A percentile compares a stretch with the other conserved stretches of the same genome.
These are phyloP conservation scores for Penicillium nordicum DNA, from an alignment of 2,329 filamentous ascomycete species.

Conservation along the genomic window DNA sequence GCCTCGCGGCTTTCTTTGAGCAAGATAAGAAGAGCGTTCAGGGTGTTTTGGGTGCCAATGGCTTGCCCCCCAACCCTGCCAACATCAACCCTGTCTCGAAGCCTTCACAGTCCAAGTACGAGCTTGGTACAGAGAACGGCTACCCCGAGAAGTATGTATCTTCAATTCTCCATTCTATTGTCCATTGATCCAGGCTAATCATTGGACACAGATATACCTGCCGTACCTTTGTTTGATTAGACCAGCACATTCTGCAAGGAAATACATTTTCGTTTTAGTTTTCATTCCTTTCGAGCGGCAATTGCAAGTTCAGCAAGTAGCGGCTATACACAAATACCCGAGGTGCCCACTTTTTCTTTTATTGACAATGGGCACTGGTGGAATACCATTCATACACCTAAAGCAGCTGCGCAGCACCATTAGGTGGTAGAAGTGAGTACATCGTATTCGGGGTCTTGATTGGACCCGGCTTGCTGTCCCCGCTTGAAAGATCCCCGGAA, in stretches of 20 bases:
- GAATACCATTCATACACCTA: neutral
- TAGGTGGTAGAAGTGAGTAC: neutral
- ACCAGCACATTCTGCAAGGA: constrained; percentile 6
- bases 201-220: constrained; percentile 41
- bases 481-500: neutral
- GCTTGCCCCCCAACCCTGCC: constrained; percentile 81
- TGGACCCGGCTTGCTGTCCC: neutral
- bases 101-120: constrained; percentile 53
- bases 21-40: constrained; percentile 55
- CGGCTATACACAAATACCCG: neutral
- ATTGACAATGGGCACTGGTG: neutral
- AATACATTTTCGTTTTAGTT: neutral
- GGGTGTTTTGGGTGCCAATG: constrained; percentile 67
- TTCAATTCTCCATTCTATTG: neutral
- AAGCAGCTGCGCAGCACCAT: neutral
- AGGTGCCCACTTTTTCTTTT: neutral
- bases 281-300: neutral
- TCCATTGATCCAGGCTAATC: constrained; percentile 13
- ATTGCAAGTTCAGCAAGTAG: neutral
- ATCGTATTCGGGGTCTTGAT: neutral
- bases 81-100: constrained; percentile 53
- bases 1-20: constrained; percentile 71
- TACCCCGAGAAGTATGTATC: constrained; percentile 66
- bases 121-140: constrained; percentile 62
- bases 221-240: constrained; percentile 44